Base-by-base conservation (phyloP, 495 filamentous ascomycete genomes). In the Amorphotheca resinae region DNA sequence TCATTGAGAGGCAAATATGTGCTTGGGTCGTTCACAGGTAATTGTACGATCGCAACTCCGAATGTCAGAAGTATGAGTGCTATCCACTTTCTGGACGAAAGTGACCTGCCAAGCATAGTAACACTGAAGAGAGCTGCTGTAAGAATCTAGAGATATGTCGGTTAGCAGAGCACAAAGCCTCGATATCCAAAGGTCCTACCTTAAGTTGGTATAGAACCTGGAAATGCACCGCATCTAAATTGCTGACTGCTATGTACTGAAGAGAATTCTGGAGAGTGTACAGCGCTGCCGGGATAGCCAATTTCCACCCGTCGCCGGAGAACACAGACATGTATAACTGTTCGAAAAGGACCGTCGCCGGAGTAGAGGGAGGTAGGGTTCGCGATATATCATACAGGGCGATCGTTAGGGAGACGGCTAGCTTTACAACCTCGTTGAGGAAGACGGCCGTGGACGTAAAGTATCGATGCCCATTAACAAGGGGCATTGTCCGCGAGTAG, bases 361-460 rank as follows among this genome's bases (percentile, higher is more conserved):
- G 81, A 37, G 84, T 80, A 4, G 80, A 77, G 4, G 84, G 76
- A 9, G 84, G 76, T 14, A 82, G 68, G 23, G 74, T 77, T 53
- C 73, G 70, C 22, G 84, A 85, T 38, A 84, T 82, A 53, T 95
- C 87, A 67, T 87, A 86, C 41, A 93, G 69, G 2, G 87, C 81
- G 55, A 95, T 81, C 33, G 81, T 88, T 16, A 94, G 63, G 53
- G 80, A 87, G 46, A 95, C 75, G 12, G 78, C 72, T 22, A 98
- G 70, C 63, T 98, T 98, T 49, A 94, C 71, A 38, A 95, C 73
- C 63, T 98, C 91, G 56, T 87, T 93, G 32, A 95, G 65, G 55
- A 98, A 83, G 15, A 98, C 89, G 11, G 91, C 89, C 20, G 91
- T 95, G 12, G 88, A 95, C 21, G 89, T 77, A 48, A 88, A 79